Base-by-base conservation (phyloP, 2,329 filamentous ascomycete genomes). In the Penicillium sp. region DNA sequence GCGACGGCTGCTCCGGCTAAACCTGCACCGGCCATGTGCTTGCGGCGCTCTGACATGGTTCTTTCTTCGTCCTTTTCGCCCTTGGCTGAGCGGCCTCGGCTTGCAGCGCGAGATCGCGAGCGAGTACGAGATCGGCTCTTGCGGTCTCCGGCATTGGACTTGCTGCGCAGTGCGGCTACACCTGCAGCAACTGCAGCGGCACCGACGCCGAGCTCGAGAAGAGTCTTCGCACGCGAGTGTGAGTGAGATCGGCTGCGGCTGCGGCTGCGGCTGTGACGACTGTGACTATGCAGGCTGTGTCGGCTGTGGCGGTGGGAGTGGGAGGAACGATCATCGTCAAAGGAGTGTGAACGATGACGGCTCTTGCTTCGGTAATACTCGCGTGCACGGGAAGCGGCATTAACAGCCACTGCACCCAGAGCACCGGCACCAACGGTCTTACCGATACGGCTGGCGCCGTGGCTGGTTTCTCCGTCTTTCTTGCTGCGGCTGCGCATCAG, bases 1-100 rank as follows among this genome's bases (percentile, higher is more conserved):
- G 83, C 85, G 8, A 83, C 81, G 7, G 84, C 83, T 54, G 85
- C 85, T 59, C 81, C 83, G 21, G 83, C 85, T 48, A 85, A 74
- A 57, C 84, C 85, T 49, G 83, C 85, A 65, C 84, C 81, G 13
- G 83, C 84, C 60, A 84, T 83, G 54, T 81, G 79, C 48, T 80
- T 79, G 57, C 83, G 84, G 53, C 83, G 79, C 61, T 84, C 81
- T 13, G 70, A 72, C 41, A 72, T 65, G 57, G 74, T 74, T 43
- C 72, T 70, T 34, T 54, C 65, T 6, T 64, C 64, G 31, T 62
- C 61, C 14, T 53, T 48, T 2, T 34, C 43, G 18, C 42, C 48
- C 14, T 58, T 65, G 16, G 56, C 57, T 1, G 67, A 59, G 21
- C 63, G 59, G 51, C 68, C 59, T 11, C 69, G 63, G 49, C 70